phyloP scores from a whole-genome alignment of 2,329 filamentous ascomycete species.

The Thelonectria rubi region DNA sequence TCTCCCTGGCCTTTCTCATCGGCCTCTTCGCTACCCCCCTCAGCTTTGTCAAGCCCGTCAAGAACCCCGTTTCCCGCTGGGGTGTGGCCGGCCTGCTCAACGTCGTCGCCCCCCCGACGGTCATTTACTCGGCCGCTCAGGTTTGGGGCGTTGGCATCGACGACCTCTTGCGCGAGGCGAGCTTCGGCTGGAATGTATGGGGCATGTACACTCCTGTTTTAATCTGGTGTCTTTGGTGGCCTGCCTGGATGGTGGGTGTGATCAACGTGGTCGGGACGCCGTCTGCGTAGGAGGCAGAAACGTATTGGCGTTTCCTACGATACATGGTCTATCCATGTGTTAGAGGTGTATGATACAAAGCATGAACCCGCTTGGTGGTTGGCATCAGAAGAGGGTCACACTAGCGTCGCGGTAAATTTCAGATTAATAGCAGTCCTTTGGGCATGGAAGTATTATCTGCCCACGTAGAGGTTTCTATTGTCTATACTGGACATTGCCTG shows the following conservation, averaged over 20 bases:
- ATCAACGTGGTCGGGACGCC: constrained; percentile 60
- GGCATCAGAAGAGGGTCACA: background rate
- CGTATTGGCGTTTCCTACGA: background rate
- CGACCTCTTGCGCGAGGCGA: constrained; percentile 74
- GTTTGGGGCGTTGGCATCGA: constrained; percentile 55
- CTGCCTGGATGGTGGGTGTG: constrained; percentile 80
- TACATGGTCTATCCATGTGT: background rate
- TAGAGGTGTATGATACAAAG: constrained; percentile 5
- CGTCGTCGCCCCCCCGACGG: constrained; percentile 68
- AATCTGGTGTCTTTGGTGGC: constrained; percentile 97
- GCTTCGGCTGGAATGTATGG: constrained; percentile 89
- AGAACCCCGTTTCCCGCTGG: constrained; percentile 50
- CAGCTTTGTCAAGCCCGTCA: constrained; percentile 71
- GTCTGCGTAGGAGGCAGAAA: constrained; percentile 24
- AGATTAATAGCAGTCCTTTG: constrained; percentile 37
- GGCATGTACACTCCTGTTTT: constrained; percentile 89
- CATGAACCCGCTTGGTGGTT: background rate
- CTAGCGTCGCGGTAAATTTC: constrained; percentile 23
- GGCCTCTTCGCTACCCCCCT: constrained; percentile 82
- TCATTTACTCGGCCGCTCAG: constrained; percentile 59
- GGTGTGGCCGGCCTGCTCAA: constrained; percentile 63
- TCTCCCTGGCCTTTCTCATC: constrained; percentile 86
- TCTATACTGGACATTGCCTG: constrained; percentile 43
- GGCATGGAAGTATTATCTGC: constrained; percentile 33
- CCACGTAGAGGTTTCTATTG: constrained; percentile 39